Evolutionary conservation across 2,329 filamentous ascomycete species (phyloP), one percentile per base, ranked within the genome.

Genomic region (Monosporascus sp.): DNA sequence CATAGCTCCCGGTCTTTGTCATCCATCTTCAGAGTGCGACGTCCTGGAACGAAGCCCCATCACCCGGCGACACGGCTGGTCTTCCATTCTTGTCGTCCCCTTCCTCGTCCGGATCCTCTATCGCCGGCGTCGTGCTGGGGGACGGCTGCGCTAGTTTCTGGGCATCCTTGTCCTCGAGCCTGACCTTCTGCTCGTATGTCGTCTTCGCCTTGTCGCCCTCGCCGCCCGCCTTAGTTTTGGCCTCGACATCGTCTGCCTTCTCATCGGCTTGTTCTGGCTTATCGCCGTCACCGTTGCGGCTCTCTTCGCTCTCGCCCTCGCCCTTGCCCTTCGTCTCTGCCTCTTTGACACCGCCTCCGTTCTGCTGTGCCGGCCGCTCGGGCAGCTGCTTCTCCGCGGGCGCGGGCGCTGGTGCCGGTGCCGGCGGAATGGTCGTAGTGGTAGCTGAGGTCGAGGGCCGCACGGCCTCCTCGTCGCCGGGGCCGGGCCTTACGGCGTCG

Each of bases 401-500:
- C 39, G 42, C 24, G 48, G 52, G 51, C 48, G 54, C 48, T 31
- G 59, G 49, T 48, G 59, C 44, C n/a, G 66, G 61, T 6, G 67
- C 63, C 17, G 68, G 63, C 7, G 67, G 54, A 56, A 41, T 31
- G 58, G 51, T 31, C 5, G 59, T 65, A 59, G 37, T 18, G 27
- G 38, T 47, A 8, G 67, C 62, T 37, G 55, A 52, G 4, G 46
- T 24, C 25, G 39, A 50, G 9, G 48, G 51, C 17, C 51, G 53
- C 42, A 55, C 54, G 34, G 56, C 55, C 50, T 73, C 68, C 49
- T 74, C 70, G 55, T 60, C 59, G 8, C 63, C 58, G 6, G 75
- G 75, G 0, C 72, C 74, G 5, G 77, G 75, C 41, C 77, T 71
- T 61, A 81, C 72, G 24, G 93, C 94, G 67, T 97, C 92, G 34